Evolutionary conservation across 495 filamentous ascomycete species (phyloP), one percentile per base, ranked within the genome.

Genomic region (Penicillium arizonense): DNA sequence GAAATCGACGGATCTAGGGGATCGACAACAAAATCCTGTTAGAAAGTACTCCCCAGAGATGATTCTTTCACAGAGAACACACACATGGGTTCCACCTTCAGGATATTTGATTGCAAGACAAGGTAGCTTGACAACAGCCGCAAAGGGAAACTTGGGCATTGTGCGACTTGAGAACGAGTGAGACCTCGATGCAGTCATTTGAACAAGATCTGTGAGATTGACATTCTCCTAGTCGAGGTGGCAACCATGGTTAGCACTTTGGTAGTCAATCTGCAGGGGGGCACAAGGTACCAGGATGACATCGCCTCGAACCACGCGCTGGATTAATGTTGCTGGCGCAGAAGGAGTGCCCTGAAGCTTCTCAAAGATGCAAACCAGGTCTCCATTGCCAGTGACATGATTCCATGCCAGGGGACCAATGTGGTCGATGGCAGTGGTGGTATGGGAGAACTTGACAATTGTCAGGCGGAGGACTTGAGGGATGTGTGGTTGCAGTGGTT

Each of bases 101-200:
- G 68, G 67, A 53, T 73, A 77, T 48, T 74, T 76, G 18, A 77
- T 56, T 37, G 75, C 75, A 9, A 77, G 55, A 50, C 69, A 76
- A 6, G 75, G 75, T 2, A 58, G 47, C 39, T 73, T 77, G n/a
- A 77, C 69, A 14, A 77, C 61, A 28, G 76, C 67, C 7, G 71
- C 66, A 45, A 76, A 69, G 10, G 42, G 13, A 24, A 65, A 52
- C 30, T 68, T 74, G 13, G 57, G 23, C 1, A 47, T 45, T 30
- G 49, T 23, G 9, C 35, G 13, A 35, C 21, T 39, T 36, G 60
- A 59, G 5, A 7, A 39, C 5, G 50, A 28, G 10, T 50, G 47
- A 11, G 28, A 9, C 16, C 65, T 59, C 21, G 46, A 47, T 3
- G 50, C 18, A n/a, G 53, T 45, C 44, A 64, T 57, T 32, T 53